phyloP scores from a whole-genome alignment of 2,329 filamentous ascomycete species.

The Ustulina deusta region DNA sequence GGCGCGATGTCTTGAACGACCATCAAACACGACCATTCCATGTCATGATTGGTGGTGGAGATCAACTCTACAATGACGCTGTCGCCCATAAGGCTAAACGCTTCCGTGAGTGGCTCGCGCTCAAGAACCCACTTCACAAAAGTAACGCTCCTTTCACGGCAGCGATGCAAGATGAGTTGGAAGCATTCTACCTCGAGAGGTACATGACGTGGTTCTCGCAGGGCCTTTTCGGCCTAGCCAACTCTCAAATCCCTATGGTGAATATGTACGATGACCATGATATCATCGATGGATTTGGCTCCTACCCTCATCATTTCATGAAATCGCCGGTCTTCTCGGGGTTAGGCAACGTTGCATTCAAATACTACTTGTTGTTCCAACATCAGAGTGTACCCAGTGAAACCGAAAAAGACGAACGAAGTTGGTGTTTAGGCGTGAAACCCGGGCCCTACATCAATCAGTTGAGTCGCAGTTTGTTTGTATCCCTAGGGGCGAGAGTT shows the following conservation, averaged over 20 bases:
- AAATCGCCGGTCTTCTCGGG: conserved; percentile 89
- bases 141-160: conserved; percentile 80
- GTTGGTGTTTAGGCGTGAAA: conserved; percentile 84
- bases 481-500: conserved; percentile 82
- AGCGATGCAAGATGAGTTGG: conserved; percentile 89
- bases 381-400: conserved; percentile 89
- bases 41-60: conserved; percentile 96
- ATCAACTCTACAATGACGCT: conserved; percentile 95
- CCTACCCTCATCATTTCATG: conserved; percentile 94
- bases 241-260: conserved; percentile 95
- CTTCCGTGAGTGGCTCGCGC: conserved; percentile 87
- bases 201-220: conserved; percentile 98
- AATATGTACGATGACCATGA: conserved; percentile 99
- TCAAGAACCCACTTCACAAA: conserved; percentile 84
- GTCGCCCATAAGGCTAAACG: conserved; percentile 79
- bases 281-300: conserved; percentile 91
- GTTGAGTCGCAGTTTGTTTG: conserved; percentile 84
- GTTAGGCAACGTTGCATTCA: conserved; percentile 91
- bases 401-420: conserved; percentile 85
- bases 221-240: conserved; percentile 91
- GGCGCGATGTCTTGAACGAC: conserved; percentile 93
- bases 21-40: conserved; percentile 95
- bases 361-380: conserved; percentile 99
- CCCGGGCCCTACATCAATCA: conserved; percentile 93
- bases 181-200: conserved; percentile 86